Evolutionary conservation across 139 green algal genomes (phyloP), one percentile per base, ranked within the genome.

Genomic region (Chlamydomonas applanata): DNA sequence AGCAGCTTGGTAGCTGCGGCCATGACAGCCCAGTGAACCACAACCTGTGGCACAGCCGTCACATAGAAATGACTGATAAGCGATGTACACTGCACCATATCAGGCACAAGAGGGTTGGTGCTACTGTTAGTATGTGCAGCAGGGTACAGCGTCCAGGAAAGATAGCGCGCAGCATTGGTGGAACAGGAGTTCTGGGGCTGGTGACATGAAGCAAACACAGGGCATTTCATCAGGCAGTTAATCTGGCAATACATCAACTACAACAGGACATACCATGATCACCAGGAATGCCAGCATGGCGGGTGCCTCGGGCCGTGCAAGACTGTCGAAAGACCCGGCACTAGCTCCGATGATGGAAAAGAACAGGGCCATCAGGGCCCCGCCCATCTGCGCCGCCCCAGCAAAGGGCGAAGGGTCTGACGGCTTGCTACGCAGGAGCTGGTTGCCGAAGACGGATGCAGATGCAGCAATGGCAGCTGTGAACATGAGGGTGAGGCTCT

Each of bases 291-390:
- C 65, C 30, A 92, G 57, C 74, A 73, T 79, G 32, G 60, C 45
- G 2, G 35, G 27, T 30, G 35, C 68, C 62, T 49, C 71, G 68
- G 67, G 46, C 62, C 0, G 65, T 2, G 64, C 32, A 33, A 93
- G 79, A n/a, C 74, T 73, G n/a, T 22, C 22, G 11, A 89, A 76
- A 52, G 63, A 81, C 34, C 87, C 88, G 17, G 86, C 89, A 0
- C 69, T 75, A 7, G 89, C 88, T 32, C 92, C 92, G 27, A 97
- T 89, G 24, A 90, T 87, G 3, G 88, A 83, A 69, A 97, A 97
- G 81, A 96, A 96, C 9, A 96, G 33, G 32, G 79, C 65, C 85
- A 97, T 92, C 5, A 95, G 69, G 1, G 60, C 66, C 4, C 67
- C 70, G 17, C 87, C 90, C 19, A 95, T 49, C 22, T 82, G 68